phyloP scores from a whole-genome alignment of 805 yeast genomes.

The Dipodascus albidus region DNA sequence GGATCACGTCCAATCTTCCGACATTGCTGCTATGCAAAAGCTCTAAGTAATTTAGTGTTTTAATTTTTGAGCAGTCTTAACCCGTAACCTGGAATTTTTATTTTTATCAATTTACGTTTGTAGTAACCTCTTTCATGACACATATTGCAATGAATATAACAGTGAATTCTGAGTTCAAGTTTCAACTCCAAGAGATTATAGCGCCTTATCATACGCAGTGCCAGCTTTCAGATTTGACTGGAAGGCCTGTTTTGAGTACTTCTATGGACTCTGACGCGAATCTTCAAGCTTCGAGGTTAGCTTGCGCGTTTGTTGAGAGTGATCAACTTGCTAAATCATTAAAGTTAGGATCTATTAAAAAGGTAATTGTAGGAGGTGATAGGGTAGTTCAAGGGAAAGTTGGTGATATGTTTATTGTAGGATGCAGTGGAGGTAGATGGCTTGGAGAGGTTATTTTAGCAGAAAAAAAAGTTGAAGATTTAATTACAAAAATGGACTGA shows the following conservation, averaged over 20 bases:
- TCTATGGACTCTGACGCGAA: conserved; percentile 2
- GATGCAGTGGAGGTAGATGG: conserved; percentile 12
- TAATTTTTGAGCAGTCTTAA: too few species aligned
- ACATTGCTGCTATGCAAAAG: conserved; percentile 97
- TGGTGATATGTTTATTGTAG: background rate
- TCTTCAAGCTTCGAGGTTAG: conserved; percentile 5
- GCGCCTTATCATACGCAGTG: conserved; percentile 7
- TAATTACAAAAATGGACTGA: too few species aligned
- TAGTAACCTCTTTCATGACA: too few species aligned
- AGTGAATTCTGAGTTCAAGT: background rate
- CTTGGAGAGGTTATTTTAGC: conserved; percentile 10
- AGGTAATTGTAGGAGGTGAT: background rate
- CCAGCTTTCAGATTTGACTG: conserved; percentile 11
- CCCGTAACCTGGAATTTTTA: too few species aligned
- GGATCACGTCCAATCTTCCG: conserved; percentile 99
- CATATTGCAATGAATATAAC: too few species aligned
- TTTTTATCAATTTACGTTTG: too few species aligned
- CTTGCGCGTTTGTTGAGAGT: conserved; percentile 2
- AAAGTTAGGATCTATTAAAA: background rate
- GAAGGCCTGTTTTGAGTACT: conserved; percentile 11
- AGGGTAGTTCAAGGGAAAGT: conserved; percentile 6
- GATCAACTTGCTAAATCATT: background rate
- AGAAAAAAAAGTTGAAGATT: conserved; percentile 4
- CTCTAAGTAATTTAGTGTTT: too few species aligned
- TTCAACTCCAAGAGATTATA: background rate